These are phyloP conservation scores for Collybia nuda DNA, from an alignment of 768 basidiomycete genomes.

Conservation along the genomic window DNA sequence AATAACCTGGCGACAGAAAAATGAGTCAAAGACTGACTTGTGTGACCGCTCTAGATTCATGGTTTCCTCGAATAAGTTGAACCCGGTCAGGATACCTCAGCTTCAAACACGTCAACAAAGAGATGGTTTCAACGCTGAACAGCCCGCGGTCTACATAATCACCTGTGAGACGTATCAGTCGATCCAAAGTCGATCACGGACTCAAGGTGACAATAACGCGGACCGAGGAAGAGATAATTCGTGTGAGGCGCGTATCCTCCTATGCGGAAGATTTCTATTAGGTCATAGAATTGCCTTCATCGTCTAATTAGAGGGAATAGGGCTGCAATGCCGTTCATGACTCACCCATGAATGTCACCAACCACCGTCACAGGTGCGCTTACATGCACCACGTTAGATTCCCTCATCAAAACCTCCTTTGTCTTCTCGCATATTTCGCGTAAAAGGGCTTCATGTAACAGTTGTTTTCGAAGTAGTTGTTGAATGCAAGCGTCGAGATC, in stretches of 20 bases:
- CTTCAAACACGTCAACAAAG: slow-evolving; percentile 94
- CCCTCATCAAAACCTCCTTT: slow-evolving; percentile 98
- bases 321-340: slow-evolving; percentile 15
- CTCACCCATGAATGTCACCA: slow-evolving; percentile 98
- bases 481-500: slow-evolving; percentile 97
- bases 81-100: slow-evolving; percentile 95
- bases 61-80: slow-evolving; percentile 96
- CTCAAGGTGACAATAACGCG: slow-evolving; percentile 26
- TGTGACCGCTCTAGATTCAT: slow-evolving; percentile 96
- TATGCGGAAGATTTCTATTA: slow-evolving; percentile 99
- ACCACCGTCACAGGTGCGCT: slow-evolving; percentile 97
- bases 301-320: slow-evolving; percentile 30
- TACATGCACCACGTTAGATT: slow-evolving; percentile 98
- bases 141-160: slow-evolving; percentile 98
- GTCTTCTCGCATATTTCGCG: slow-evolving; percentile 99
- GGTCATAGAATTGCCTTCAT: slow-evolving; percentile 96
- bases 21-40: slow-evolving; percentile 62
- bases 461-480: slow-evolving; percentile 86
- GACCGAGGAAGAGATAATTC: slow-evolving; percentile 97
- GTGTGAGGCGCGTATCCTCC: slow-evolving; percentile 96
- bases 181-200: slow-evolving; percentile 6
- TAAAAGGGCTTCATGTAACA: slow-evolving; percentile 90
- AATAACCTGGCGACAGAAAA: slow-evolving; percentile 17
- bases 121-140: slow-evolving; percentile 98
- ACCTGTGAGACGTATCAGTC: slow-evolving; percentile 46